A percentile compares a stretch with the other conserved stretches of the same genome.
Conservation (phyloP, 768 basidiomycete species). For the Boletus reticuloceps region DNA sequence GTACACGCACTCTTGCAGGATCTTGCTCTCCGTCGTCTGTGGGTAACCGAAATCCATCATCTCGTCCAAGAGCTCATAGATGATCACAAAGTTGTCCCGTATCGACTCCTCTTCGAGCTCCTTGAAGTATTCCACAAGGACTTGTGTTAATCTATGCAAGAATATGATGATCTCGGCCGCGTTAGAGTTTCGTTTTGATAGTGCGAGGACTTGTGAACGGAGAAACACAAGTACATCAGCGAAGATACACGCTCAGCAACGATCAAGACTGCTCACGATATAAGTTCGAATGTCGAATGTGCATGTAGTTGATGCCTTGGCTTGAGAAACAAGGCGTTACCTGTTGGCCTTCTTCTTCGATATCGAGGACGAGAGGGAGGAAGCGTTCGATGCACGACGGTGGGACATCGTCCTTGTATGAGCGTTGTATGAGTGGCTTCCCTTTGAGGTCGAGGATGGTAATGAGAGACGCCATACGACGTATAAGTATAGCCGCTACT, state of each 20-base stretch:
- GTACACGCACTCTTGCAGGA: slow-evolving; percentile 81
- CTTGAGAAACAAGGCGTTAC: slow-evolving; percentile 95
- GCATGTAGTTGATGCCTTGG: slow-evolving; percentile 97
- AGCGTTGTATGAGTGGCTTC: slow-evolving; percentile 94
- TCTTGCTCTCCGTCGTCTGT: slow-evolving; percentile 99
- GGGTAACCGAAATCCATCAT: slow-evolving; percentile 99
- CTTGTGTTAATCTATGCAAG: slow-evolving; percentile 88
- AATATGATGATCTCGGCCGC: slow-evolving; percentile 96
- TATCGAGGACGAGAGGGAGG: slow-evolving; percentile 87
- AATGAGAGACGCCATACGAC: slow-evolving; percentile 63
- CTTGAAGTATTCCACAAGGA: slow-evolving; percentile 98
- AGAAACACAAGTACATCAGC: background rate
- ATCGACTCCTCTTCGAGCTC: slow-evolving; percentile 99
- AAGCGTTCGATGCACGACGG: slow-evolving; percentile 89
- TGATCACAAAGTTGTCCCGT: slow-evolving; percentile 98
- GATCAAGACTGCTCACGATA: slow-evolving; percentile 60
- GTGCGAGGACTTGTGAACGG: slow-evolving; percentile 69
- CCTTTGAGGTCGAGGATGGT: slow-evolving; percentile 98
- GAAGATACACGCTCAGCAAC: background rate
- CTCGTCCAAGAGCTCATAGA: slow-evolving; percentile 98
- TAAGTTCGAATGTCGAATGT: slow-evolving; percentile 96
- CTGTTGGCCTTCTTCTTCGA: slow-evolving; percentile 96
- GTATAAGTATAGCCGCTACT: no score
- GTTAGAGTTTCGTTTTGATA: slow-evolving; percentile 95
- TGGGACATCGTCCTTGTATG: slow-evolving; percentile 95